Conservation (phyloP, 768 basidiomycete species). For the Dioszegia hungarica region DNA sequence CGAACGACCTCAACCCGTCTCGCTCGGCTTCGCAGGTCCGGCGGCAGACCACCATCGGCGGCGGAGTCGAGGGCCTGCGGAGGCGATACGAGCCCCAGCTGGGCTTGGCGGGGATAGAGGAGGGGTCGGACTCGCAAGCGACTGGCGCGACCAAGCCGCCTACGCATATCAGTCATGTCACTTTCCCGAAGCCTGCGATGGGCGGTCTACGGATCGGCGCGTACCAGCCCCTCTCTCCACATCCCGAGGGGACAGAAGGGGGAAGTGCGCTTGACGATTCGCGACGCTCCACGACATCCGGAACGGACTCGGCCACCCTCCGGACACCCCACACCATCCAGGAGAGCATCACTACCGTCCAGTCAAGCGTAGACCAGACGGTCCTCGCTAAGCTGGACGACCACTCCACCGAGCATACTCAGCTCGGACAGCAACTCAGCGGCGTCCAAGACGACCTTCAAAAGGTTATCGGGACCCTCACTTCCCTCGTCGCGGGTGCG, state of each 20-base stretch:
- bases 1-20: constrained; percentile 46
- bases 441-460: constrained; percentile 24
- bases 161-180: constrained; percentile 38
- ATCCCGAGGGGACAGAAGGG: not conserved
- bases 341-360: constrained; percentile 3
- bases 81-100: not conserved
- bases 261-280: not conserved
- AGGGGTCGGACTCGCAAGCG: not conserved
- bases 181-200: constrained; percentile 38
- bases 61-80: not conserved
- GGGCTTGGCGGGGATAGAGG: not conserved
- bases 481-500: constrained; percentile 6
- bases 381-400: constrained; percentile 28
- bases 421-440: constrained; percentile 23
- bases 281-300: not conserved
- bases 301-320: constrained; percentile 1
- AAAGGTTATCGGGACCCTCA: constrained; percentile 18
- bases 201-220: constrained; percentile 19
- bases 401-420: constrained; percentile 26
- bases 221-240: constrained; percentile 1
- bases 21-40: constrained; percentile 44
- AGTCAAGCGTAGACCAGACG: constrained; percentile 16
- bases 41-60: constrained; percentile 9
- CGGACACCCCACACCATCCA: constrained; percentile 18
- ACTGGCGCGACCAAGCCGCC: constrained; percentile 2